Evolutionary conservation across 192 early-diverging fungal genomes (phyloP), one percentile per base, ranked within the genome.

Genomic region (Thamnidium elegans): DNA sequence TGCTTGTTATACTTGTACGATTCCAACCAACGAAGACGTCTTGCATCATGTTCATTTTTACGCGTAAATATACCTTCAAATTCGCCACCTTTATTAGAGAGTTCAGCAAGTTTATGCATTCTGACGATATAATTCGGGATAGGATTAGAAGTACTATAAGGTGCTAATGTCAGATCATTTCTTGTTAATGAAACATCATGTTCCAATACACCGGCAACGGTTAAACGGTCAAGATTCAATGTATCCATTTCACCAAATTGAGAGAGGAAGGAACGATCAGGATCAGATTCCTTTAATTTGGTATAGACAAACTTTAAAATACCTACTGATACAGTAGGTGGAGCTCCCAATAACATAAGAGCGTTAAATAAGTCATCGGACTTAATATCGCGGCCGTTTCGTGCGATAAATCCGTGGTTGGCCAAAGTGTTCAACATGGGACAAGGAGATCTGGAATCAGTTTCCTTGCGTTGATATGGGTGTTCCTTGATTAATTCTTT

Each of bases 341-440:
- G 20, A 15, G 39, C 1, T 1, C 58, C 58, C n/a, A 59, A 19
- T 21, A 43, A 36, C n/a, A 44, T 26, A 45, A 20, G 10, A 10
- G 42, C 43, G 14, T 59, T 15, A 21, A 43, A 59, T 14, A 59
- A 20, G 17, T 59, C 58, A 42, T 59, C 43, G 20, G 32, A 45
- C 23, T 59, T 59, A 3, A 59, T 42, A 15, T 59, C 20, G 4
- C 43, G 36, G 14, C 58, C 58, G 43, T 23, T 36, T 59, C 58
- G 32, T 2, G 36, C 11, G 14, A 70, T 54, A 45, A 56, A 70
- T 42, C 68, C 63, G 9, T 66, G 54, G 21, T 56, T 70, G 7
- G 59, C 68, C 9, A 72, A 69, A 20, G 65, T 48, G 19, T 68
- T 66, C 6, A 66, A 1, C 23, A 63, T 19, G 7, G 51, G 62